Percentiles rank a stretch among this genome's conserved stretches.
phyloP scores from a whole-genome alignment of 2,329 filamentous ascomycete species.

The Septoria petroselini region DNA sequence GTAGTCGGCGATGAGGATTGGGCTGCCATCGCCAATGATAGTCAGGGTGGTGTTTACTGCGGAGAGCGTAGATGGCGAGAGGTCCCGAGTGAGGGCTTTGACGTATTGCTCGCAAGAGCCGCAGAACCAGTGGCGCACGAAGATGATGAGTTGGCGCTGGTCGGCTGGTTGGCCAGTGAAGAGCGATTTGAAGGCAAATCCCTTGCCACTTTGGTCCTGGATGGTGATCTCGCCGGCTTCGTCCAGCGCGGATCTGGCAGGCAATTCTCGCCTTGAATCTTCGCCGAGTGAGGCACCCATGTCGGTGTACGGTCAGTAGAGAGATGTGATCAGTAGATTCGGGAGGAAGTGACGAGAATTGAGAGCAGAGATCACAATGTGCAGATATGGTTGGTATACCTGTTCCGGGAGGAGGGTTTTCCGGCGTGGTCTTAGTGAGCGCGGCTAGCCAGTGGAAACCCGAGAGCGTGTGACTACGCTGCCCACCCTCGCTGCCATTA shows the following conservation, averaged over 20 bases:
- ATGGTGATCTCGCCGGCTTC: conserved; percentile 28
- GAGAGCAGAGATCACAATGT: too few relatives aligned
- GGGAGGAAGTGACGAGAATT: too few relatives aligned
- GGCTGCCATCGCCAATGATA: conserved; percentile 39
- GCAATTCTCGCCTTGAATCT: conserved; percentile 21
- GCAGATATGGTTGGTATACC: not conserved
- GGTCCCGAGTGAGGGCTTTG: conserved; percentile 28
- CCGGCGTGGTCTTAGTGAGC: not conserved
- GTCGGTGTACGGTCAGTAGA: not conserved
- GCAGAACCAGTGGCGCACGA: conserved; percentile 44
- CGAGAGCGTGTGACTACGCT: not conserved
- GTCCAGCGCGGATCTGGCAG: conserved; percentile 18
- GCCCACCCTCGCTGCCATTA: too few relatives aligned
- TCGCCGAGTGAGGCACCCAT: conserved; percentile 19
- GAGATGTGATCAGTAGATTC: not conserved
- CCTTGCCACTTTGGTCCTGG: conserved; percentile 31
- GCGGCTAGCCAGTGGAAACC: not conserved
- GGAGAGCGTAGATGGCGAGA: conserved; percentile 28
- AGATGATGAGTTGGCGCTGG: conserved; percentile 36
- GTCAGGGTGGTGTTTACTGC: conserved; percentile 30
- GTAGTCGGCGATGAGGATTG: conserved; percentile 35
- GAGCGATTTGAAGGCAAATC: conserved; percentile 31
- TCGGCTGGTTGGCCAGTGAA: conserved; percentile 24
- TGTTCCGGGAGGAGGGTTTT: conserved; percentile 2
- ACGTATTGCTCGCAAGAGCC: conserved; percentile 40